Evolutionary conservation across 257 asterid species (phyloP).

Genomic region (Avicennia marina): DNA sequence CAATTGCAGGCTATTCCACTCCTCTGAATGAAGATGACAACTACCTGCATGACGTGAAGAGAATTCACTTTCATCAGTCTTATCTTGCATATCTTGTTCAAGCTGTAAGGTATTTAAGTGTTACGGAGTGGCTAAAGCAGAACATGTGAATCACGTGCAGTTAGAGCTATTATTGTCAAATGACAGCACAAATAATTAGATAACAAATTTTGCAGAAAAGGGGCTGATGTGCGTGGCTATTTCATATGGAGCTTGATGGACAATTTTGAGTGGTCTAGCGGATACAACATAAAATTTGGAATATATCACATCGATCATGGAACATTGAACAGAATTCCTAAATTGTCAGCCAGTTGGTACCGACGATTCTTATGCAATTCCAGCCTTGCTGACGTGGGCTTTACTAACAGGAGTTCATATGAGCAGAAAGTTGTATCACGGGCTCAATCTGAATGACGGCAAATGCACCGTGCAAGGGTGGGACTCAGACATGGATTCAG

Average conservation of each 20-base stretch:
- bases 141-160: background rate
- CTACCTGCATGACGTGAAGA: conserved; percentile 37
- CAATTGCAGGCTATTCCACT: conserved; percentile 57
- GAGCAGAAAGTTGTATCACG: conserved; percentile 2
- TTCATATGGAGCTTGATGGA: conserved; percentile 78
- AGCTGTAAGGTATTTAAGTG: conserved; percentile 50
- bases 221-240: conserved; percentile 71
- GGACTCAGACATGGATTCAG: background rate
- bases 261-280: conserved; percentile 58
- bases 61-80: conserved; percentile 44
- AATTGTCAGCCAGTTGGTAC: conserved; percentile 63
- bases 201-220: conserved; percentile 33
- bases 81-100: conserved; percentile 59
- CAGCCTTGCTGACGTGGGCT: conserved; percentile 1
- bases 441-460: conserved; percentile 6
- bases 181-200: background rate
- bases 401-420: background rate
- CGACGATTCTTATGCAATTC: conserved; percentile 41
- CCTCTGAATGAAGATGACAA: conserved; percentile 23
- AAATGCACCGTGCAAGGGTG: too few relatives aligned
- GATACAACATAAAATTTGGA: conserved; percentile 49
- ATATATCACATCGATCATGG: conserved; percentile 34
- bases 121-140: background rate
- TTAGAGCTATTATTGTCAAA: background rate
- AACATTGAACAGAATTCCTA: conserved; percentile 50